Percentiles rank a stretch among this genome's conserved stretches.
Evolutionary conservation across 1,284 basidiomycete genomes (phyloP).

Genomic region (Sutorius eximius): DNA sequence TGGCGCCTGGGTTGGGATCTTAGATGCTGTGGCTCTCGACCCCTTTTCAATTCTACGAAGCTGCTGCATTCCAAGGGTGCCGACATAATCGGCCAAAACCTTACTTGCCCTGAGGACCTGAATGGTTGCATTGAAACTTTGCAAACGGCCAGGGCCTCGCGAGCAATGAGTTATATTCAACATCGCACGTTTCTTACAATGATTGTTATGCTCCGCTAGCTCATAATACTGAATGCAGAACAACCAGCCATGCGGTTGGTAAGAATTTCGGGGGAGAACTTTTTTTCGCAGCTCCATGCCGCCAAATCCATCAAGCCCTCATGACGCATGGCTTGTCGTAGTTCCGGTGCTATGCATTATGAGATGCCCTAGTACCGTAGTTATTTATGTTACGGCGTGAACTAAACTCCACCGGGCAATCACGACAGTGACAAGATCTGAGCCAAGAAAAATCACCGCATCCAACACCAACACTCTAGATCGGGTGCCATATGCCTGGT

Average conservation of each 20-base stretch:
- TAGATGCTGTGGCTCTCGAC: not conserved
- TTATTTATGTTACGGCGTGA: not conserved
- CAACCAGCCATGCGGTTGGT: not conserved
- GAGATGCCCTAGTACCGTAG: not conserved
- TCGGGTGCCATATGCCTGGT: conserved; percentile 9
- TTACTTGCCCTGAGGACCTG: conserved; percentile 15
- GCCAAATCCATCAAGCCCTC: not conserved
- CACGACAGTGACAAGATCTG: conserved; percentile 4
- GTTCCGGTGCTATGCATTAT: not conserved
- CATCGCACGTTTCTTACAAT: not conserved
- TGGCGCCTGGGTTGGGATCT: not conserved
- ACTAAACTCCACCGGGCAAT: conserved; percentile 6
- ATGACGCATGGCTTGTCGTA: not conserved
- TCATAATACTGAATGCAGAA: not conserved
- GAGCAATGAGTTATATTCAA: not conserved
- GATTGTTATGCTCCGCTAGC: not conserved
- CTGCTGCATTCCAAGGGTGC: not conserved
- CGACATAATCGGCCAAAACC: conserved; percentile 5
- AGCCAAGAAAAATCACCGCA: conserved; percentile 1
- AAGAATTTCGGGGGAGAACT: not conserved
- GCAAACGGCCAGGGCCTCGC: not conserved
- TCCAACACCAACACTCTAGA: not conserved
- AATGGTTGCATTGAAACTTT: not conserved
- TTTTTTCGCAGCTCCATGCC: not conserved
- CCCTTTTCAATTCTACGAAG: not conserved